These are phyloP conservation scores for Diophrys appendiculata DNA, from an alignment of 73 alveolate genomes.

Conservation along the genomic window DNA sequence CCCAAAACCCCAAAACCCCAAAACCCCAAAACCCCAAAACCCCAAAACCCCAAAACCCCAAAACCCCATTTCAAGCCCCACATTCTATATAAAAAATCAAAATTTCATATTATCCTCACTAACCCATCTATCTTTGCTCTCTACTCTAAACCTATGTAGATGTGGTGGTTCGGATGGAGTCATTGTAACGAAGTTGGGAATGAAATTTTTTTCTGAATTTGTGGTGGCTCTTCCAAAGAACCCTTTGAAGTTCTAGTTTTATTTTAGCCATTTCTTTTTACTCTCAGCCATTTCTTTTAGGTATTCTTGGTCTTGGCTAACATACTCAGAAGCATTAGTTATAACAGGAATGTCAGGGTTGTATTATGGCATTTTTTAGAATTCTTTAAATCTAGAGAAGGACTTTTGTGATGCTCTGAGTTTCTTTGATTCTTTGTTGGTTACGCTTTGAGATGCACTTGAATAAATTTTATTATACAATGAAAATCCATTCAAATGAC, in stretches of 20 bases:
- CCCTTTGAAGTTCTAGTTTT: slow-evolving; percentile 38
- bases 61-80: too few species aligned
- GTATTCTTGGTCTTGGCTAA: slow-evolving; percentile 57
- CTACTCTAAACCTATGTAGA: slow-evolving; percentile 53
- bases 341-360: slow-evolving; percentile 13
- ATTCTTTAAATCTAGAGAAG: slow-evolving; percentile 35
- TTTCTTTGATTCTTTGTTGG: not conserved
- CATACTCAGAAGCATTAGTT: slow-evolving; percentile 41
- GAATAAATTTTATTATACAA: not conserved
- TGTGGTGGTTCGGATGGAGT: slow-evolving; percentile 47
- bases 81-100: too few species aligned
- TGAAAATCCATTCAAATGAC: not conserved
- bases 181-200: slow-evolving; percentile 35
- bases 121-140: slow-evolving; percentile 31
- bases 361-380: slow-evolving; percentile 21
- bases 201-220: slow-evolving; percentile 15
- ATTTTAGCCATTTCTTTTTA: slow-evolving; percentile 64
- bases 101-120: slow-evolving; percentile 27
- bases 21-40: too few species aligned
- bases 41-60: too few species aligned
- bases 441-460: not conserved
- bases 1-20: too few species aligned
- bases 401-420: not conserved
- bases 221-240: slow-evolving; percentile 42
- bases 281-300: slow-evolving; percentile 42